Base-by-base conservation (phyloP, 805 yeast genomes). In the Starmera pachycereana region DNA sequence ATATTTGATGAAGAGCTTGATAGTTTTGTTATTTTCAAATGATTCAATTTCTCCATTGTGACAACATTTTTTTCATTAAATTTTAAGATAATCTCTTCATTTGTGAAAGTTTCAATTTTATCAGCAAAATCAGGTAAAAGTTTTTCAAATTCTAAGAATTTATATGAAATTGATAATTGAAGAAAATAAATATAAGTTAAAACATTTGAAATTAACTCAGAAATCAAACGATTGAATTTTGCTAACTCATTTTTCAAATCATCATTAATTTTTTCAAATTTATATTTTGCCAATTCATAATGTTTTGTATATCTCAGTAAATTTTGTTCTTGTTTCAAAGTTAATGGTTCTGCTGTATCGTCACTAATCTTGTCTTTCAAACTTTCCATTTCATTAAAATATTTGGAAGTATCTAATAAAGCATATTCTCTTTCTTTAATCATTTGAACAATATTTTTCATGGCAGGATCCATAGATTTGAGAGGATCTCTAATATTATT, bases 241-340 rank as follows among this genome's bases (percentile, higher is more conserved):
- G 81, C 79, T 1, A 77, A 48, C 33, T 75, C 81, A 28, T 41
- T 42, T 41, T 72, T 71, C 44, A 76, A 56, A 4, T 46, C 38
- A 5, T 49, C 44, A 49, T 74, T 71, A 30, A 63, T 44, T 10
- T 43, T 37, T 2, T 66, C 65, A 47, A 66, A 72, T 37, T 50
- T 66, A 51, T 42, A 58, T 41, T 46, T 61, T 44, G 48, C 58
- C 39, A 50, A 52, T 43, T 52, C 61, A 27, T 55, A 35, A 39
- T 53, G 54, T 43, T 54, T 56, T 37, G 58, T 56, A 19, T 55
- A 53, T 33, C 59, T 60, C 30, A 58, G 50, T 38, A 58, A 45
- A 31, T 56, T 54, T 38, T 60, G 61, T 37, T 63, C 64, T 37
- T 69, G 64, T 18, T 64, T 65, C 45, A 64, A 55, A 13, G 63